Evolutionary conservation across 345 rosid genomes (phyloP).

Genomic region (Boechera divaricarpa): DNA sequence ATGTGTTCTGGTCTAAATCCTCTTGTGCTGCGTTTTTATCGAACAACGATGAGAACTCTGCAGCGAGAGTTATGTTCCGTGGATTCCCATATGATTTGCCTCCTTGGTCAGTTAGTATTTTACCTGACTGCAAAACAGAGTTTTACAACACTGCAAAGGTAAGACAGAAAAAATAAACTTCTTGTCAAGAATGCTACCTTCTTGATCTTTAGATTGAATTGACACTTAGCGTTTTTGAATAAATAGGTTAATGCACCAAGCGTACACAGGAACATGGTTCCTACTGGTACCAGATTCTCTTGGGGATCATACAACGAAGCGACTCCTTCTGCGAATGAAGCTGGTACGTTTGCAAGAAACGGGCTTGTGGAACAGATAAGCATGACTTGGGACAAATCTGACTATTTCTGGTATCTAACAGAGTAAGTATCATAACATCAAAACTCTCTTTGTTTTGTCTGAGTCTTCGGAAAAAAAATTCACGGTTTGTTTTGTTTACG

Average conservation of each 20-base stretch:
- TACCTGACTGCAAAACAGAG: slow-evolving; percentile 85
- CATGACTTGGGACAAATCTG: slow-evolving; percentile 62
- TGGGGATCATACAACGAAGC: slow-evolving; percentile 64
- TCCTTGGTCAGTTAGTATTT: slow-evolving; percentile 92
- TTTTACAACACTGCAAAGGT: slow-evolving; percentile 90
- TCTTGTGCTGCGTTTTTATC: slow-evolving; percentile 91
- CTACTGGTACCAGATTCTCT: slow-evolving; percentile 50
- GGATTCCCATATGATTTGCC: slow-evolving; percentile 71
- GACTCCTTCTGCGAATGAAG: slow-evolving; percentile 45
- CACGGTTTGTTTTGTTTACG: background rate
- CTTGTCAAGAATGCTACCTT: background rate
- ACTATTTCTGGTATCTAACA: slow-evolving; percentile 62
- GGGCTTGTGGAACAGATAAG: slow-evolving; percentile 68
- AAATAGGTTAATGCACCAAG: slow-evolving; percentile 52
- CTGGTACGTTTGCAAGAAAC: slow-evolving; percentile 47
- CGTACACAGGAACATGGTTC: slow-evolving; percentile 49
- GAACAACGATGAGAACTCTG: slow-evolving; percentile 59
- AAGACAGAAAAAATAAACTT: slow-evolving; percentile 14
- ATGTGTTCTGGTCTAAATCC: slow-evolving; percentile 60
- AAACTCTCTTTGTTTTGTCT: slow-evolving; percentile 27
- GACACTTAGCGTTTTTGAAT: slow-evolving; percentile 15
- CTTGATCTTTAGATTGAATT: slow-evolving; percentile 13
- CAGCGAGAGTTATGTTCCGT: slow-evolving; percentile 62
- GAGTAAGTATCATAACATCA: slow-evolving; percentile 44
- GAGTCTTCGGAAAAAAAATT: slow-evolving; percentile 1